Evolutionary conservation across 164 flowering plant genomes (phyloP).

Genomic region (Chimonanthus praecox): DNA sequence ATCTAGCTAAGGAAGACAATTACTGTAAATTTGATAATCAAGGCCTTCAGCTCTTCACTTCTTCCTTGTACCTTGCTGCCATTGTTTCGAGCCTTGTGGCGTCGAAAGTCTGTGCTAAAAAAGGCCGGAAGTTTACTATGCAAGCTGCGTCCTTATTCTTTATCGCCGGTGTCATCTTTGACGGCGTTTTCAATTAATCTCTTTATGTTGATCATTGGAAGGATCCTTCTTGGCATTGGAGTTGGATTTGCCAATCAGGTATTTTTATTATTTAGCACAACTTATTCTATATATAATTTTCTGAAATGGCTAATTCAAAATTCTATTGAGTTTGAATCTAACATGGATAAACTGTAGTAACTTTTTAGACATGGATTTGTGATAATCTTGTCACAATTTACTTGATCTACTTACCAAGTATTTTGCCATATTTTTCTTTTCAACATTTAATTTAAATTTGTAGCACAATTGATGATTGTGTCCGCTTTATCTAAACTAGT

Average conservation of each 20-base stretch:
- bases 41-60: conserved; percentile 59
- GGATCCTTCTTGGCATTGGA: conserved; percentile 57
- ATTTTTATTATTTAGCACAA: neutral
- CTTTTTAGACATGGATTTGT: no score
- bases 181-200: conserved; percentile 21
- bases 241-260: conserved; percentile 75
- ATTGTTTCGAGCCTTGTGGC: conserved; percentile 52
- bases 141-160: conserved; percentile 39
- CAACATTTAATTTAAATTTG: no score
- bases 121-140: conserved; percentile 52
- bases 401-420: no score
- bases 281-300: no score
- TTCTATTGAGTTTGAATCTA: no score
- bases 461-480: no score
- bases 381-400: no score
- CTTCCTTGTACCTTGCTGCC: conserved; percentile 69
- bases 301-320: no score
- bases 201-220: conserved; percentile 43
- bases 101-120: conserved; percentile 27
- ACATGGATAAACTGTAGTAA: no score
- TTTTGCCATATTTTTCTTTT: no score
- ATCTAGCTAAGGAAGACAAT: conserved; percentile 32
- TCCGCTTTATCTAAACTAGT: no score
- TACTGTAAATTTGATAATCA: conserved; percentile 64
- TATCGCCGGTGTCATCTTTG: conserved; percentile 33